These are phyloP conservation scores for Stachybotrys elegans DNA, from an alignment of 2,329 filamentous ascomycete species.

Conservation along the genomic window DNA sequence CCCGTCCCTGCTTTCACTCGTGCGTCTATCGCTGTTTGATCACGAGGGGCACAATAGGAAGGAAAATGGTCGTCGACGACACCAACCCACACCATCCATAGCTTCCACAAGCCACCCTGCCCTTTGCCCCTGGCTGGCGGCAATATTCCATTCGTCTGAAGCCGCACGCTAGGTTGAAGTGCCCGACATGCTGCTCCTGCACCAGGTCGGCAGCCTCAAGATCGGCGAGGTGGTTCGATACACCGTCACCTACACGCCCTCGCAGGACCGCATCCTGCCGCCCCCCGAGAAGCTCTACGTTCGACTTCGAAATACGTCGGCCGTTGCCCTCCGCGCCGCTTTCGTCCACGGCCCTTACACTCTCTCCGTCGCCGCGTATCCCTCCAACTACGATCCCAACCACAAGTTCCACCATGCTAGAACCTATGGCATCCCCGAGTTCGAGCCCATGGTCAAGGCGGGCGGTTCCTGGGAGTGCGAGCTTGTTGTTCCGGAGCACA, in stretches of 20 bases:
- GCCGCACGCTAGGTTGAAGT: background rate
- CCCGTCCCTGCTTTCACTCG: too few species aligned
- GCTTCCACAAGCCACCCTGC: too few species aligned
- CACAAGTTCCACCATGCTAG: slow-evolving; percentile 65
- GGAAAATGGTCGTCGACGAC: too few species aligned
- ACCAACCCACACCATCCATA: too few species aligned
- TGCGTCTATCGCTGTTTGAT: too few species aligned
- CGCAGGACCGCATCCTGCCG: slow-evolving; percentile 82
- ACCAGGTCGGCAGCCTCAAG: slow-evolving; percentile 87
- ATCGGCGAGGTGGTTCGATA: slow-evolving; percentile 92
- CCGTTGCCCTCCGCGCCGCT: slow-evolving; percentile 84
- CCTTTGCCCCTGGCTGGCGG: too few species aligned
- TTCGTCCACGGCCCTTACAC: slow-evolving; percentile 97
- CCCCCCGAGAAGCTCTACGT: slow-evolving; percentile 76
- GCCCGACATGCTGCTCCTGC: slow-evolving; percentile 72
- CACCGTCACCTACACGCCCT: slow-evolving; percentile 87
- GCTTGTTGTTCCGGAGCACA: slow-evolving; percentile 73
- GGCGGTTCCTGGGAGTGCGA: slow-evolving; percentile 81
- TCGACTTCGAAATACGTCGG: slow-evolving; percentile 86
- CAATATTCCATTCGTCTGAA: too few species aligned
- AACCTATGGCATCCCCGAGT: slow-evolving; percentile 76
- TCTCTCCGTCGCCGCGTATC: slow-evolving; percentile 80
- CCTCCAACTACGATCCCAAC: slow-evolving; percentile 78
- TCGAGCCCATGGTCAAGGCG: slow-evolving; percentile 94
- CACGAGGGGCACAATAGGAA: too few species aligned